Conservation (phyloP, 208 protist genomes). For the Trypanosoma cruzi region DNA sequence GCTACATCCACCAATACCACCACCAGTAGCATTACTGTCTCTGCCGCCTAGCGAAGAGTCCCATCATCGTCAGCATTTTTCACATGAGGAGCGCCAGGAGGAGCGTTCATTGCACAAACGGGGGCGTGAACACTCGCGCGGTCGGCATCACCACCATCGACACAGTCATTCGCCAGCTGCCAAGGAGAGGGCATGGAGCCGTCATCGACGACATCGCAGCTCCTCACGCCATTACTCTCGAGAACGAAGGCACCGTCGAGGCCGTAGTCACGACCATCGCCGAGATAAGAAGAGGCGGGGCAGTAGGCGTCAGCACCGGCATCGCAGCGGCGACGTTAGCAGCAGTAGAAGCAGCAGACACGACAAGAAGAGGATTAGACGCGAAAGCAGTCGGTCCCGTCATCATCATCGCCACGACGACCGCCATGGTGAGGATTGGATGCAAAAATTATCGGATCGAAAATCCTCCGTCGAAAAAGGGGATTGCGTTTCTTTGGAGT, state of each 20-base stretch:
- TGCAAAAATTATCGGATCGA: background rate
- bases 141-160: slow-evolving; percentile 8
- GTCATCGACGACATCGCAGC: slow-evolving; percentile 13
- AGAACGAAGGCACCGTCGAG: background rate
- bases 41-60: background rate
- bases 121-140: slow-evolving; percentile 12
- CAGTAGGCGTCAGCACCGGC: slow-evolving; percentile 2
- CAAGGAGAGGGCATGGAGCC: slow-evolving; percentile 13
- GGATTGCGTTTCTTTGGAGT: background rate
- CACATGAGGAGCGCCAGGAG: background rate
- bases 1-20: background rate
- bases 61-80: background rate
- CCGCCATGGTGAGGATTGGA: background rate
- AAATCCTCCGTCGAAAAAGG: background rate
- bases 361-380: background rate
- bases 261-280: slow-evolving; percentile 22
- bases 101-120: slow-evolving; percentile 4
- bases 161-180: background rate
- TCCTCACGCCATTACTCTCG: background rate
- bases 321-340: slow-evolving; percentile 18
- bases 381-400: background rate
- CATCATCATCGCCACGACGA: background rate
- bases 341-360: slow-evolving; percentile 8
- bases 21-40: background rate
- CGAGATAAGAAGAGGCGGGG: background rate